A percentile compares a stretch with the other conserved stretches of the same genome.
phyloP scores from a whole-genome alignment of 1,139 yeast genomes.

The Yamadazyma songkhlaensis region DNA sequence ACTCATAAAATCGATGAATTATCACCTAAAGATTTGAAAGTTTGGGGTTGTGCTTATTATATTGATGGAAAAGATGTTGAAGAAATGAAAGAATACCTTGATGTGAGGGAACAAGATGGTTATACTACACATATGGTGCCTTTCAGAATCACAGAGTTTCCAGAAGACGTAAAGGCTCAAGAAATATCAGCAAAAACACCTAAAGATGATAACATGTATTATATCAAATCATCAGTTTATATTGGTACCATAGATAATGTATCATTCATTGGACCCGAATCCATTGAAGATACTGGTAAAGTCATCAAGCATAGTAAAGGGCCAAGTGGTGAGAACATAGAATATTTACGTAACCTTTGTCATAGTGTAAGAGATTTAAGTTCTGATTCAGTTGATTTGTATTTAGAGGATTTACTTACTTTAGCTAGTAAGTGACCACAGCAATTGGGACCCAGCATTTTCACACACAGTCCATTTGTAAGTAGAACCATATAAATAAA shows the following conservation, averaged over 20 bases:
- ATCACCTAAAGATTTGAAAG: constrained; percentile 47
- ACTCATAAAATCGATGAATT: constrained; percentile 18
- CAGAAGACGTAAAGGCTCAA: constrained; percentile 15
- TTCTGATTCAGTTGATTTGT: constrained; percentile 31
- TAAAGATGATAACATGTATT: constrained; percentile 25
- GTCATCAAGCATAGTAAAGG: constrained; percentile 60
- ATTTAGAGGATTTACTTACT: constrained; percentile 34
- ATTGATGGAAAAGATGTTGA: constrained; percentile 65
- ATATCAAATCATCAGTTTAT: constrained; percentile 65
- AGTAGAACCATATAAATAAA: too few species aligned
- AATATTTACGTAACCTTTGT: constrained; percentile 59
- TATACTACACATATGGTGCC: constrained; percentile 71
- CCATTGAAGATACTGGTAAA: constrained; percentile 52
- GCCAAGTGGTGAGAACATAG: constrained; percentile 78
- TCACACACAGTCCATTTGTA: too few species aligned
- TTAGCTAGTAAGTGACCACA: constrained; percentile 8
- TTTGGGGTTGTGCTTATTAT: constrained; percentile 81
- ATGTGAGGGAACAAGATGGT: constrained; percentile 86
- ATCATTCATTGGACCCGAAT: constrained; percentile 84
- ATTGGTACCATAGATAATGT: constrained; percentile 80
- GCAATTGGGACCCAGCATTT: too few species aligned
- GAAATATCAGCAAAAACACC: constrained; percentile 16
- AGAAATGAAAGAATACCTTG: constrained; percentile 66
- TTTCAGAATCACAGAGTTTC: constrained; percentile 48
- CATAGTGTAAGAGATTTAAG: constrained; percentile 52